These are phyloP conservation scores for Lantana camara DNA, from an alignment of 257 asterid species.

Conservation along the genomic window DNA sequence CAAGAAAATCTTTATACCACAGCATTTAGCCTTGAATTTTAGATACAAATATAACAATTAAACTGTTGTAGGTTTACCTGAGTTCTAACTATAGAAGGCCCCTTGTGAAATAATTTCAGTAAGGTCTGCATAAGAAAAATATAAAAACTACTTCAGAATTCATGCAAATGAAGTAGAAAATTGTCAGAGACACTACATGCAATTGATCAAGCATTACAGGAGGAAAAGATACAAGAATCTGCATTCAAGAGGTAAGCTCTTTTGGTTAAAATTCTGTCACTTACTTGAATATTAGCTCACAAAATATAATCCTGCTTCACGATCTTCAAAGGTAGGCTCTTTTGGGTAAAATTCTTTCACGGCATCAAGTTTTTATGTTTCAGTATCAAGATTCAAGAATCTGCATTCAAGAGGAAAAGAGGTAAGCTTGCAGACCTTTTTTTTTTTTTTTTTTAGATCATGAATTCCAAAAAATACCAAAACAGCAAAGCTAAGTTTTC, in stretches of 20 bases:
- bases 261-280: too few species aligned
- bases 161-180: slow-evolving; percentile 24
- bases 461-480: too few species aligned
- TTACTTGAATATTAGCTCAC: slow-evolving; percentile 74
- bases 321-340: slow-evolving; percentile 69
- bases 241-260: too few species aligned
- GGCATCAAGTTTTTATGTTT: slow-evolving; percentile 76
- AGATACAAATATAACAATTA: slow-evolving; percentile 26
- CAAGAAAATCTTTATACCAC: slow-evolving; percentile 58
- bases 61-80: slow-evolving; percentile 60
- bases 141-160: slow-evolving; percentile 19
- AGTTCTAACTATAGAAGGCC: slow-evolving; percentile 94
- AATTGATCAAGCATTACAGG: too few species aligned
- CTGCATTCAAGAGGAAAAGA: slow-evolving; percentile 26
- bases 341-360: slow-evolving; percentile 65
- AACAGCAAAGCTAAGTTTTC: too few species aligned
- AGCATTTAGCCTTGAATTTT: slow-evolving; percentile 48
- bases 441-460: too few species aligned
- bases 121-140: slow-evolving; percentile 72
- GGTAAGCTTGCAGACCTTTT: too few species aligned
- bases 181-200: slow-evolving; percentile 26
- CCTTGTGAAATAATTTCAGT: slow-evolving; percentile 86
- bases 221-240: too few species aligned
- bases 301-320: slow-evolving; percentile 56
- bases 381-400: slow-evolving; percentile 40